phyloP scores from a whole-genome alignment of 108 stramenopile species.

The Seminavis robusta region DNA sequence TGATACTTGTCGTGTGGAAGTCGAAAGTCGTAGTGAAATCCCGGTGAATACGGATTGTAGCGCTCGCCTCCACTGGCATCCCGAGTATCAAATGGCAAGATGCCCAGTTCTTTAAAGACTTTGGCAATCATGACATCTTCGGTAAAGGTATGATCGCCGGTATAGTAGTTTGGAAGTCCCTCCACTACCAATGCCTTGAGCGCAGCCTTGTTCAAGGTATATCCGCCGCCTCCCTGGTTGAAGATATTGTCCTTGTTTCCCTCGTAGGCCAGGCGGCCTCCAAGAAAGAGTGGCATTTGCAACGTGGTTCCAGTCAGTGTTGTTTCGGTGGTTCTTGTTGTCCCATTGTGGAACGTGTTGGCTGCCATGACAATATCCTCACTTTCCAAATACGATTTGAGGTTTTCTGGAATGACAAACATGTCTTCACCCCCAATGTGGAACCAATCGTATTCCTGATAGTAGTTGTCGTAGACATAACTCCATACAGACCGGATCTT shows the following conservation, averaged over 20 bases:
- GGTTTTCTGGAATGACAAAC: slow-evolving; percentile 78
- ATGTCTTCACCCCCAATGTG: slow-evolving; percentile 78
- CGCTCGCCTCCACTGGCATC: slow-evolving; percentile 84
- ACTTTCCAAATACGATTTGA: slow-evolving; percentile 42
- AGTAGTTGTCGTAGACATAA: slow-evolving; percentile 58
- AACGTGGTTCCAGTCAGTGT: slow-evolving; percentile 58
- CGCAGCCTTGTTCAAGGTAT: slow-evolving; percentile 28
- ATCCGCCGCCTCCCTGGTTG: slow-evolving; percentile 44
- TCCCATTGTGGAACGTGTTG: too few relatives aligned
- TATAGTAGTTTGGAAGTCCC: slow-evolving; percentile 65
- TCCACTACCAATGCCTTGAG: slow-evolving; percentile 46
- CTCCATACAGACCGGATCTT: slow-evolving; percentile 86
- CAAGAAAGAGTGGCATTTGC: slow-evolving; percentile 74
- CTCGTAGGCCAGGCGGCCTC: slow-evolving; percentile 53
- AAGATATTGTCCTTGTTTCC: slow-evolving; percentile 52
- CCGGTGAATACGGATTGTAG: slow-evolving; percentile 90
- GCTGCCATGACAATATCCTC: slow-evolving; percentile 70
- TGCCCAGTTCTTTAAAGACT: slow-evolving; percentile 55
- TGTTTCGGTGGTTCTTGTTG: slow-evolving; percentile 53
- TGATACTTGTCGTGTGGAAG: slow-evolving; percentile 25
- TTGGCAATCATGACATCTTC: slow-evolving; percentile 83
- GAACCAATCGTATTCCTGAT: slow-evolving; percentile 56
- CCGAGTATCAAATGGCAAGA: slow-evolving; percentile 82
- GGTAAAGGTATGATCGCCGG: slow-evolving; percentile 75
- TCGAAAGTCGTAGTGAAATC: slow-evolving; percentile 68